Base-by-base conservation (phyloP, 805 yeast species). In the Candida parachauliodes region DNA sequence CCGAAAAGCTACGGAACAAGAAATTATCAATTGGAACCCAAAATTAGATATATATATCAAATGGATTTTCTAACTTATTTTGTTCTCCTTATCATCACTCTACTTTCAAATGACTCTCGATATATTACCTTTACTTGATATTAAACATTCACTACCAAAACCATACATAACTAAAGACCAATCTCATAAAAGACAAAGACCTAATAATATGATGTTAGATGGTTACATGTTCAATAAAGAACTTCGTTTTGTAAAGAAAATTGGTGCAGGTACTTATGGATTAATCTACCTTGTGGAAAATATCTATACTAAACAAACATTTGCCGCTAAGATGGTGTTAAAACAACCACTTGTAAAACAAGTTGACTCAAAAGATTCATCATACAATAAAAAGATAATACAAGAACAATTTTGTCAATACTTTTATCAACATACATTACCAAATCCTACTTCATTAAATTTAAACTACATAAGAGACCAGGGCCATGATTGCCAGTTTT, bases 191-290 rank as follows among this genome's bases (percentile, higher is more conserved):
- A 12, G 15, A 23, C 21, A 29, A 21, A 31, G 17, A 32, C 32
- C 41, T 30, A 34, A 38, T 16, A 42, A 36, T n/a, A 29, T 38
- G 37, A 32, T 38, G 39, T 11, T 34, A 12, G 52, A 58, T 29
- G 63, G 62, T 3, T 48, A 45, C 36, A 43, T 47, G 34, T 40
- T 63, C 31, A 57, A 57, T 41, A 45, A 42, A 46, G 61, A 65
- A 18, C 65, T 64, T 45, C 64, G 61, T 40, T 59, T 76, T 49
- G 65, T 69, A 41, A 64, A 60, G 42, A 72, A 76, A 47, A 72
- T 83, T 8, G 95, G 96, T 6, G 75, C 91, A 0, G 96, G 96
- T 19, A 88, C 95, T 16, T 88, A 81, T 51, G 95, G 95, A 4
- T 68, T 83, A 22, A 91, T 88, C 6, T 86, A 83, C 63, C 68